Percentiles rank a stretch among this genome's conserved stretches.
Conservation (phyloP, 345 rosid species). For the Cardamine chenopodiifolia region DNA sequence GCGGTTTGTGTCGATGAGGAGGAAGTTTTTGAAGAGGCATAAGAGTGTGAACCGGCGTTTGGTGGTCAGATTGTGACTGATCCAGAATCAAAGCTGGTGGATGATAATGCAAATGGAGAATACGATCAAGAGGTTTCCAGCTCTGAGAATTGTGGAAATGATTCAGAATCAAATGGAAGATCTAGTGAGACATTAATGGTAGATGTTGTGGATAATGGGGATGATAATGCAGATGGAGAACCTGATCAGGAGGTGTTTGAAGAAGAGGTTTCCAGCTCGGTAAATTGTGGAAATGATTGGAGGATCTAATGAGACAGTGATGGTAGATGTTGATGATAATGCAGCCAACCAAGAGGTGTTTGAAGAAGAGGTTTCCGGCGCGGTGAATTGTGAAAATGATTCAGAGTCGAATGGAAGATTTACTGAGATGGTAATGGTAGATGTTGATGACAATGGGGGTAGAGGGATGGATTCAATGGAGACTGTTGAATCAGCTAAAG, state of each 20-base stretch:
- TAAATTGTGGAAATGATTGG: neutral
- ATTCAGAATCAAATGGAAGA: constrained; percentile 4
- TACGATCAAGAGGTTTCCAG: constrained; percentile 25
- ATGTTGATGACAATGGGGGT: neutral
- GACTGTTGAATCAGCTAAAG: constrained; percentile 1
- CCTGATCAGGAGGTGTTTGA: constrained; percentile 5
- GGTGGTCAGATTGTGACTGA: constrained; percentile 24
- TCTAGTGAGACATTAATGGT: constrained; percentile 12
- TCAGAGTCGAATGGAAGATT: neutral
- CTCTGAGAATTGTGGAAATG: constrained; percentile 19
- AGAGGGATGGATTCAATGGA: constrained; percentile 1
- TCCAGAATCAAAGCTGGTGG: constrained; percentile 33
- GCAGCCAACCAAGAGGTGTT: constrained; percentile 15
- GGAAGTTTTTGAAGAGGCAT: constrained; percentile 52
- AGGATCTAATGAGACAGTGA: constrained; percentile 14
- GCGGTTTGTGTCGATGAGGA: constrained; percentile 66
- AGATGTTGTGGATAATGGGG: constrained; percentile 2
- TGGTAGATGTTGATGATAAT: constrained; percentile 19
- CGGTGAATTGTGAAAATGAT: constrained; percentile 21
- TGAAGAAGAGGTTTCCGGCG: constrained; percentile 30
- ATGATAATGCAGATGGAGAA: constrained; percentile 22
- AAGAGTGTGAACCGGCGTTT: constrained; percentile 51
- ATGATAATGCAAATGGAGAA: constrained; percentile 26
- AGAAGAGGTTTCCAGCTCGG: constrained; percentile 32
- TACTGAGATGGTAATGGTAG: constrained; percentile 19